Conservation (phyloP, 2,329 filamentous ascomycete genomes). For the Rhynchosporium agropyri region DNA sequence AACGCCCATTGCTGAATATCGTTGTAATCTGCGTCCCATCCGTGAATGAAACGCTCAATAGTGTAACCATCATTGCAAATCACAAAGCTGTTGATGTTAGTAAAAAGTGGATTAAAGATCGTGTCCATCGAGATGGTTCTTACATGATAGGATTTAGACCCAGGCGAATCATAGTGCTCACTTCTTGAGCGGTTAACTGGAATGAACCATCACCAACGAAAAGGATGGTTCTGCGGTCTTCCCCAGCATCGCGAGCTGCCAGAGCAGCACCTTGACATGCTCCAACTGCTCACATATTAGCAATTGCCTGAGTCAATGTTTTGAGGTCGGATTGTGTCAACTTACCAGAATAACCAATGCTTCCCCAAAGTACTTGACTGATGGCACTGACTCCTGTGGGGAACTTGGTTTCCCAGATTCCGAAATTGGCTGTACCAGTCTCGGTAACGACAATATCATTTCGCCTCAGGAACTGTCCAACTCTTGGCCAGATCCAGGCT, state of each 20-base stretch:
- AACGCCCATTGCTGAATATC: constrained; percentile 78
- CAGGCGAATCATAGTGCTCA: constrained; percentile 81
- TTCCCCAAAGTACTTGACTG: constrained; percentile 75
- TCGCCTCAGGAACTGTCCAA: constrained; percentile 71
- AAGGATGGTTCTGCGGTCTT: constrained; percentile 69
- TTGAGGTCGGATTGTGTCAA: background rate
- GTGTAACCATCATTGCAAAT: constrained; percentile 90
- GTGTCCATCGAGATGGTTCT: constrained; percentile 40
- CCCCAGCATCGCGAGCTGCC: constrained; percentile 66
- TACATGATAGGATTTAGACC: constrained; percentile 75
- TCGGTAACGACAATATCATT: constrained; percentile 83
- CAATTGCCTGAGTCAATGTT: background rate
- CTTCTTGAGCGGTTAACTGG: constrained; percentile 81
- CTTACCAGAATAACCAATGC: constrained; percentile 60
- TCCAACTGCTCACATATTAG: constrained; percentile 48
- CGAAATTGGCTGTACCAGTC: constrained; percentile 86
- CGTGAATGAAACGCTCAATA: constrained; percentile 87
- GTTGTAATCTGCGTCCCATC: constrained; percentile 78
- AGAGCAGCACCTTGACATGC: constrained; percentile 70
- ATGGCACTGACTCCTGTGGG: constrained; percentile 77
- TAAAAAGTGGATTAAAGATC: background rate
- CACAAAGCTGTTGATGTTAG: constrained; percentile 59
- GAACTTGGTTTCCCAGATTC: constrained; percentile 83
- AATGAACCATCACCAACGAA: constrained; percentile 90
- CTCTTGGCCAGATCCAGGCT: constrained; percentile 74